Percentiles rank a stretch among this genome's conserved stretches.
Conservation (phyloP, 192 early-diverging fungal species). For the Backusella tarrabulga region DNA sequence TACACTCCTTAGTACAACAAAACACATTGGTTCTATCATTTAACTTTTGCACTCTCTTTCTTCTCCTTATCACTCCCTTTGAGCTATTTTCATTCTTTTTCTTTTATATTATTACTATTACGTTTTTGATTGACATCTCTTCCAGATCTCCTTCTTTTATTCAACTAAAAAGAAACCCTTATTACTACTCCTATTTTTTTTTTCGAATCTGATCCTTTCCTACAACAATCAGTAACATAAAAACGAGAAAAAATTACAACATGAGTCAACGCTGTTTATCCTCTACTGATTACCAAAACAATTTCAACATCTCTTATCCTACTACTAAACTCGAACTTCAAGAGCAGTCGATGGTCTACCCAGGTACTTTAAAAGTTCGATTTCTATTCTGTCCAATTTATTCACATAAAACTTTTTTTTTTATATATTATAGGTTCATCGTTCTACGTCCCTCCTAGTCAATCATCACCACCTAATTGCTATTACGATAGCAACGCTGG, state of each 20-base stretch:
- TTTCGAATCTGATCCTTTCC: neutral
- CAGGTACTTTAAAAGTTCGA: conserved; percentile 1
- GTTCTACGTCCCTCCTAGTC: conserved; percentile 17
- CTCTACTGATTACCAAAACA: conserved; percentile 6
- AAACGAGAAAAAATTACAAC: neutral
- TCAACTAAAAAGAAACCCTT: neutral
- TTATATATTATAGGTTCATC: conserved; percentile 8
- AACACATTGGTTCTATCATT: neutral
- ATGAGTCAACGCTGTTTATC: conserved; percentile 14
- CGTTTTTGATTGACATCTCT: conserved; percentile 6
- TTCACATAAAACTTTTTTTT: neutral
- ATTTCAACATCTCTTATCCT: neutral
- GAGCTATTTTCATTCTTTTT: neutral
- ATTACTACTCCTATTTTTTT: neutral
- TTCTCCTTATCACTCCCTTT: conserved; percentile 9
- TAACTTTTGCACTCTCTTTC: neutral
- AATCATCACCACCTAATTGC: conserved; percentile 10
- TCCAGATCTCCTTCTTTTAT: conserved; percentile 1
- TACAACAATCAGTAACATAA: neutral
- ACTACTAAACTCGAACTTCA: neutral
- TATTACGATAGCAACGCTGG: conserved; percentile 12
- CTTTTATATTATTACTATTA: neutral
- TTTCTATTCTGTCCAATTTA: neutral
- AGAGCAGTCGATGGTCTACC: conserved; percentile 19
- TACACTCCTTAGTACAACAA: conserved; percentile 5